Evolutionary conservation across 2,329 filamentous ascomycete genomes (phyloP).

Genomic region (Xylariaceae sp.): DNA sequence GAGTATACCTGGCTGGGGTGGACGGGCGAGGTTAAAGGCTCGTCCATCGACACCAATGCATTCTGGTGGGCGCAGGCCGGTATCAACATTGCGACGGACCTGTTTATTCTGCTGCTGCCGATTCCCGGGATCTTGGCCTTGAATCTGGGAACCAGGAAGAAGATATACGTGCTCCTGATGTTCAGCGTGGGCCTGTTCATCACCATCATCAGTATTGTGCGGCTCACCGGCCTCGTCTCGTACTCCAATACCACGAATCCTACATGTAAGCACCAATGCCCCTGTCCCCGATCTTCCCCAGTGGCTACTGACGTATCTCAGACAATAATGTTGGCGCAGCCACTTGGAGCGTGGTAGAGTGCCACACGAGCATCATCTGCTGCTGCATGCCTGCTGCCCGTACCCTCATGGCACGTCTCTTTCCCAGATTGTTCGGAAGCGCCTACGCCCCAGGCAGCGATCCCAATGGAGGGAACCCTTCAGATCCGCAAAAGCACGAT

Average conservation of each 20-base stretch:
- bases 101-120: conserved; percentile 7
- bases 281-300: neutral
- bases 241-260: conserved; percentile 9
- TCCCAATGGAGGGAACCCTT: neutral
- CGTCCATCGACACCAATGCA: conserved; percentile 8
- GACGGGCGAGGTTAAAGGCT: conserved; percentile 4
- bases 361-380: conserved; percentile 10
- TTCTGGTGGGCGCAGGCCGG: conserved; percentile 8
- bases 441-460: conserved; percentile 3
- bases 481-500: too few relatives aligned
- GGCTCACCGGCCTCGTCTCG: conserved; percentile 6
- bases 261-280: conserved; percentile 5
- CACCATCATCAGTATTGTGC: conserved; percentile 7
- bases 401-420: conserved; percentile 2
- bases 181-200: conserved; percentile 9
- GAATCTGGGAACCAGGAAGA: conserved; percentile 5
- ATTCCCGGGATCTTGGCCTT: conserved; percentile 7
- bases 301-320: neutral
- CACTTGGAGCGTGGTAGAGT: conserved; percentile 11
- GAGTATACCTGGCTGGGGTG: conserved; percentile 8
- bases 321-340: conserved; percentile 9
- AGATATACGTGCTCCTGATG: conserved; percentile 8
- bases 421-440: conserved; percentile 6
- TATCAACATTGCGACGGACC: conserved; percentile 7
- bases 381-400: conserved; percentile 9